Base-by-base conservation (phyloP, 2,329 filamentous ascomycete species). In the Diaporthe sp. region DNA sequence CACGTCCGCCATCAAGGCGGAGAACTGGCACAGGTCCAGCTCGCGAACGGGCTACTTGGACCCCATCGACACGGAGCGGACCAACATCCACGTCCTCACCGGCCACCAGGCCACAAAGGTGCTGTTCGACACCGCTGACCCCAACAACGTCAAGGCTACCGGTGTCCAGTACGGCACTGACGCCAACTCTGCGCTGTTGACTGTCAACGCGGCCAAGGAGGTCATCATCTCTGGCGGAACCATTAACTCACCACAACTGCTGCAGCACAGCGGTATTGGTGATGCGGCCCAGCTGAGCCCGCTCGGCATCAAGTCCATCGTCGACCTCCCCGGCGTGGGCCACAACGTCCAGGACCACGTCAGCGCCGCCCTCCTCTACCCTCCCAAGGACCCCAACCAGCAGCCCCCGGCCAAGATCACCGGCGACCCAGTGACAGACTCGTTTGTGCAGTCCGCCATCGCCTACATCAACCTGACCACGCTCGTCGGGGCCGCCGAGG, bases 331-430 rank as follows among this genome's bases (percentile, higher is more conserved):
- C 17, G 68, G 68, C 35, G 73, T 74, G 4, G 73, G 73, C 40
- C 68, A 74, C 58, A 61, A 74, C 35, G 68, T 74, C 38, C 69
- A 72, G 52, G 73, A 74, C 52, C 73, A 74, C 47, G 25, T 72
- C 17, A 55, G 47, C 19, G 70, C 70, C 17, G 70, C 70, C 12
- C 58, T 72, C 4, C 33, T 72, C 2, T 72, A 66, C 35, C 70
- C 70, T 1, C 70, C 60, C 1, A 45, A n/a, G 3, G 25, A 72
- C 47, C 28, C 70, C 1, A 25, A 12, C 57, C 17, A 54, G 10
- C 57, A 61, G n/a, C 70, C 70, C 4, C 70, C 70, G 2, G 25
- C 70, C 57, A 30, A 30, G 57, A 33, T 72, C 42, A 72, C 70
- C 0, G 70, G 70, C 25, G 57, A 64, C 47, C 25, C 58, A 35